These are phyloP conservation scores for Zymoseptoria tritici DNA, from an alignment of 2,329 filamentous ascomycete species.

Conservation along the genomic window DNA sequence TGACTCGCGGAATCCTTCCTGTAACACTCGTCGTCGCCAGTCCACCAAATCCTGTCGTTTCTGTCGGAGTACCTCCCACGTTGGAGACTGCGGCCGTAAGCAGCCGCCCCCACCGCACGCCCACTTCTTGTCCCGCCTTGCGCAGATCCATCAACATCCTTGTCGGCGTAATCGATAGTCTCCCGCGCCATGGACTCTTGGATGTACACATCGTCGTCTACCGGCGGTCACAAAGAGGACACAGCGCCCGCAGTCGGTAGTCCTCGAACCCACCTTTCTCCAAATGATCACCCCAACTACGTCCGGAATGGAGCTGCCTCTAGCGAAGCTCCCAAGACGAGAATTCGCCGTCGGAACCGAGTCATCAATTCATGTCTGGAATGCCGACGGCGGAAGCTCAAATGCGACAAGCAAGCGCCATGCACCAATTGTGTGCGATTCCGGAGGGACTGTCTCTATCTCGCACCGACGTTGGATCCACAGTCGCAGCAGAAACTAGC, in stretches of 20 bases:
- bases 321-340: neutral
- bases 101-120: neutral
- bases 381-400: constrained; percentile 68
- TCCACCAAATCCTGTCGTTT: neutral
- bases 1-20: neutral
- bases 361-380: constrained; percentile 64
- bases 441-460: constrained; percentile 52
- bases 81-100: neutral
- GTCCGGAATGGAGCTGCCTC: neutral
- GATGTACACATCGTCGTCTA: constrained; percentile 9
- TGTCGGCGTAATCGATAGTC: neutral
- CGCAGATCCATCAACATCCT: neutral
- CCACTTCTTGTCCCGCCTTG: neutral
- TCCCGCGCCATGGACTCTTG: constrained; percentile 9
- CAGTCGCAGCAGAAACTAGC: constrained; percentile 62
- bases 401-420: constrained; percentile 66
- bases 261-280: neutral
- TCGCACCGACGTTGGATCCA: constrained; percentile 61
- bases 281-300: neutral
- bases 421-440: constrained; percentile 59
- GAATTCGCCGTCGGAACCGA: constrained; percentile 25
- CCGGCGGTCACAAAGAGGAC: neutral
- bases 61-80: neutral
- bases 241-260: neutral
- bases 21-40: neutral